Base-by-base conservation (phyloP, 2,329 filamentous ascomycete species). In the Aurifilum marmelostoma region DNA sequence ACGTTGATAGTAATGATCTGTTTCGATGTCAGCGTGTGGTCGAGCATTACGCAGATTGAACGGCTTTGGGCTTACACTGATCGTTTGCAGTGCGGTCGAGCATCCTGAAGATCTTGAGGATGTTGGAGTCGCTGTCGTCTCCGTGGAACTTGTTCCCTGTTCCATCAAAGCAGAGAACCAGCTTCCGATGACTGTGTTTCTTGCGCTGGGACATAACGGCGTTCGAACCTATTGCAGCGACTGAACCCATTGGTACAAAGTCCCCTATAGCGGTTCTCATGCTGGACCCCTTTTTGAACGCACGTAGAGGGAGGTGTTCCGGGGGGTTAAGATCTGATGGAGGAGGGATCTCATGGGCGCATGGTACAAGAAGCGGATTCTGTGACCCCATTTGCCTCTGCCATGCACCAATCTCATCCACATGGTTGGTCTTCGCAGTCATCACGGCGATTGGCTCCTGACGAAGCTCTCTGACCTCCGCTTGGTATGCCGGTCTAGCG, bases 61-160 rank as follows among this genome's bases (percentile, higher is more conserved):
- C 7, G 27, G 41, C 41, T 34, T 9, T 14, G n/a, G n/a, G 76
- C 80, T 70, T 75, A 84, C 82, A 89, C 71, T 92, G 89, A 67
- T 88, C 84, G 29, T 82, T 81, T 0, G 87, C 86, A 8, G 85
- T 86, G 6, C 89, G 84, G 73, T 92, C 89, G 1, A 92, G 80
- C 84, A 91, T 91, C 50, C 89, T 84, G 72, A 90, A 92, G 14
- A 92, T 90, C 75, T 92, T 92, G 70, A 92, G 79, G 73, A 92
- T 89, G 66, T 89, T 89, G 75, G 85, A 88, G 73, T 89, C 87
- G 56, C 84, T 88, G 16, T 88, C 87, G 65, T 89, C 86, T 12
- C 88, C 87, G 58, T 86, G 83, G 70, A 89, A 89, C 71, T 88
- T 89, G 73, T 89, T 89, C 0, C 87, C 88, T 0, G 88, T 89